Conservation (phyloP, 371 early-diverging fungal species). For the Mycotypha africana region DNA sequence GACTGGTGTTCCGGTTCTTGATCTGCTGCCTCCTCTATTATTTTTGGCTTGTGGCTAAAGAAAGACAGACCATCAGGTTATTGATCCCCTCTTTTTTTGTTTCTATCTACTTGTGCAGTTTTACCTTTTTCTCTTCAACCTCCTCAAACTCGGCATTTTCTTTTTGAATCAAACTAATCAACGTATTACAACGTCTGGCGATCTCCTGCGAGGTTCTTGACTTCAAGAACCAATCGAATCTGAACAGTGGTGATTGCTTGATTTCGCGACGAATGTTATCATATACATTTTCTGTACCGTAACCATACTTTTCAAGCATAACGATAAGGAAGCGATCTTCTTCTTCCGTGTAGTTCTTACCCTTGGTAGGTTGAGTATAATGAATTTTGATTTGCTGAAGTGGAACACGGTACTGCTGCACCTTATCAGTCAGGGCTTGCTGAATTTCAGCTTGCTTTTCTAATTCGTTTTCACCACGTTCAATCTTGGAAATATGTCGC, state of each 20-base stretch:
- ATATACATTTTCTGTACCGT: constrained; percentile 87
- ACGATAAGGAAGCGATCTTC: constrained; percentile 96
- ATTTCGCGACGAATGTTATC: constrained; percentile 87
- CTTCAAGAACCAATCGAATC: constrained; percentile 97
- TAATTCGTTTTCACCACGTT: constrained; percentile 82
- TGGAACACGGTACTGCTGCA: constrained; percentile 69
- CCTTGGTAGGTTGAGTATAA: constrained; percentile 75
- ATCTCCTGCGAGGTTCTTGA: constrained; percentile 84
- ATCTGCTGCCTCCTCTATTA: constrained; percentile 14
- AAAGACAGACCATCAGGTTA: background rate
- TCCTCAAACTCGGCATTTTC: constrained; percentile 52
- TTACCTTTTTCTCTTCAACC: constrained; percentile 40
- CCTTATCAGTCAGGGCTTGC: constrained; percentile 68
- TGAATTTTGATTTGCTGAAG: constrained; percentile 83
- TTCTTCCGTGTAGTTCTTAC: constrained; percentile 91
- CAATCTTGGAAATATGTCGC: constrained; percentile 80
- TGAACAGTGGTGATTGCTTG: constrained; percentile 77
- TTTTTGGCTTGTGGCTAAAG: constrained; percentile 15
- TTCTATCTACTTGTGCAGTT: too few relatives aligned
- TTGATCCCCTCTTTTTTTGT: background rate
- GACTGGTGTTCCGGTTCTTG: constrained; percentile 16
- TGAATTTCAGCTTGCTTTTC: constrained; percentile 78
- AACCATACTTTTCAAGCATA: constrained; percentile 83
- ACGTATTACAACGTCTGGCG: constrained; percentile 73
- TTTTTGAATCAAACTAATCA: constrained; percentile 62